A percentile compares a stretch with the other conserved stretches of the same genome.
phyloP scores from a whole-genome alignment of 441 rosid genomes.

The Corymbia calophylla region DNA sequence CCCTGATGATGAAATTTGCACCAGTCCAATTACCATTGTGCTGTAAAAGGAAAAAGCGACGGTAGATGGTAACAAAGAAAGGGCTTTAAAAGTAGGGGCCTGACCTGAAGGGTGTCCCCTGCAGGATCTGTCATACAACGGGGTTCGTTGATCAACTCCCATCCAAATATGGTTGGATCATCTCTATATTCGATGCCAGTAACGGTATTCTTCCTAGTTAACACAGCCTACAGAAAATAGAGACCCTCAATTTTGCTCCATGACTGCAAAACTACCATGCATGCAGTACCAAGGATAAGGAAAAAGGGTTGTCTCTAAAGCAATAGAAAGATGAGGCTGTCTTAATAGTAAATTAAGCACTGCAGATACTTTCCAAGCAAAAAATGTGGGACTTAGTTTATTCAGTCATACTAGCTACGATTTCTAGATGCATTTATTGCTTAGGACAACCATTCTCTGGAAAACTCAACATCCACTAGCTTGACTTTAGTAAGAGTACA shows the following conservation, averaged over 20 bases:
- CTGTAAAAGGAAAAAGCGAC: neutral
- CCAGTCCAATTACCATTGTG: neutral
- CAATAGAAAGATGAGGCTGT: neutral
- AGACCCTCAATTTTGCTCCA: neutral
- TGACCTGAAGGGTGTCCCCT: conserved; percentile 86
- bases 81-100: conserved; percentile 13
- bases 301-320: neutral
- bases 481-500: neutral
- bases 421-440: neutral
- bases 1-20: neutral
- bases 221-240: conserved; percentile 42
- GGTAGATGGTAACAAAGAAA: neutral
- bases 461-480: neutral
- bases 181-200: conserved; percentile 80
- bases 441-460: neutral
- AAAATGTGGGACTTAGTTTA: neutral
- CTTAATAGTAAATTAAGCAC: neutral
- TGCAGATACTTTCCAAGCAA: neutral
- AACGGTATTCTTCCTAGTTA: conserved; percentile 79
- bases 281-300: neutral
- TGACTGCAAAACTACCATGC: neutral
- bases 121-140: conserved; percentile 88
- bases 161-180: conserved; percentile 88
- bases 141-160: conserved; percentile 97
- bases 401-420: neutral